Evolutionary conservation across 495 filamentous ascomycete genomes (phyloP).

Genomic region (Podospora australis): DNA sequence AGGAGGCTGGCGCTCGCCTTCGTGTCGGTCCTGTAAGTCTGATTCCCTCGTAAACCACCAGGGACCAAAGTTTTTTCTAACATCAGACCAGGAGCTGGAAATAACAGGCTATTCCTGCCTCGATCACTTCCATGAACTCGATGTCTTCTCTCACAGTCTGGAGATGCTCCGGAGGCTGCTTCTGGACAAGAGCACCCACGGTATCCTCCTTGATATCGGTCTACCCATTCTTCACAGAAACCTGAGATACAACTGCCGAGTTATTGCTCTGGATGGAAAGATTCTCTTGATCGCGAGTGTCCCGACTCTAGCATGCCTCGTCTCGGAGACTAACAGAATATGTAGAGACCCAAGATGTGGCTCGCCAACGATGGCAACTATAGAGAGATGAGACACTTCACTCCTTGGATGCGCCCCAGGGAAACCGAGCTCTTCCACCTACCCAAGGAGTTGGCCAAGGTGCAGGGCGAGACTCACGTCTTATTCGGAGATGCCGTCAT

Average conservation of each 20-base stretch:
- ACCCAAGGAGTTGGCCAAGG: conserved; percentile 53
- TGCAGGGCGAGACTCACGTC: conserved; percentile 56
- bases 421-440: conserved; percentile 67
- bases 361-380: conserved; percentile 77
- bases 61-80: background rate
- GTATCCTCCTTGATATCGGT: conserved; percentile 75
- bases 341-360: conserved; percentile 65
- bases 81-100: conserved; percentile 26
- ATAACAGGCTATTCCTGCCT: conserved; percentile 58
- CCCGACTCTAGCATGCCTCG: too few species aligned
- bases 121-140: conserved; percentile 62
- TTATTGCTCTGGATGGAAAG: conserved; percentile 53
- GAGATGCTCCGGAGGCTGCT: conserved; percentile 65
- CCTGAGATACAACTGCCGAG: conserved; percentile 65
- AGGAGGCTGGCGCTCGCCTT: conserved; percentile 61
- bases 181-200: conserved; percentile 55
- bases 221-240: conserved; percentile 64
- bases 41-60: background rate
- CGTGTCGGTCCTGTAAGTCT: conserved; percentile 57
- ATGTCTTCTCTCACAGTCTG: conserved; percentile 62
- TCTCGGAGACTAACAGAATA: too few species aligned
- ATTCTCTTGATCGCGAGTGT: conserved; percentile 56
- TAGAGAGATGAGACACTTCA: conserved; percentile 62
- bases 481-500: conserved; percentile 75
- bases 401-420: conserved; percentile 36